Conservation (phyloP, 2,329 filamentous ascomycete genomes). For the Coleophoma eucalyptorum region DNA sequence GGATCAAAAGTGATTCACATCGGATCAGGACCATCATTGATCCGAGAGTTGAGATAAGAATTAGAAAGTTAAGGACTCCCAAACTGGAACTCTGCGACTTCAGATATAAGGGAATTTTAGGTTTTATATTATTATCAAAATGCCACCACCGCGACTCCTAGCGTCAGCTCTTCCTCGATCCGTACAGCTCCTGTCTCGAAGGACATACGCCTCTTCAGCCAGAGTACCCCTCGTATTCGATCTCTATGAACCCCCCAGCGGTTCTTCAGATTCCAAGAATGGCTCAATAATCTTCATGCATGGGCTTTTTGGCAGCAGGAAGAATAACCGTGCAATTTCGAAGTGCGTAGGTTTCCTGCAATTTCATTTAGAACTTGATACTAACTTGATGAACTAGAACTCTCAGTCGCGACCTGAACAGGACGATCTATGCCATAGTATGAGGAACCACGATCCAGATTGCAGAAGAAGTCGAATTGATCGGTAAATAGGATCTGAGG, state of each 20-base stretch:
- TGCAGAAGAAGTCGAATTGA: slow-evolving; percentile 40
- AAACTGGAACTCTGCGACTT: too few species aligned
- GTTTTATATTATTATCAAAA: background rate
- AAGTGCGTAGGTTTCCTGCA: slow-evolving; percentile 53
- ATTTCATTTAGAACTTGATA: background rate
- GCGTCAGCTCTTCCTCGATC: background rate
- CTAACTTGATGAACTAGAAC: slow-evolving; percentile 47
- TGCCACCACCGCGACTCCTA: background rate
- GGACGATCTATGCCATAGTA: slow-evolving; percentile 79
- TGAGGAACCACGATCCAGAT: slow-evolving; percentile 20
- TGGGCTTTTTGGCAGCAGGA: slow-evolving; percentile 91
- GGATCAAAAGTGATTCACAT: too few species aligned
- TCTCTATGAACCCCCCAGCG: slow-evolving; percentile 56
- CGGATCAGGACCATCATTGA: too few species aligned
- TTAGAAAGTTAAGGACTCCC: too few species aligned
- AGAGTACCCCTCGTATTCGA: slow-evolving; percentile 53
- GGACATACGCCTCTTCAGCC: slow-evolving; percentile 5
- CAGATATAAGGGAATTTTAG: too few species aligned
- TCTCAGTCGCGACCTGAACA: slow-evolving; percentile 74
- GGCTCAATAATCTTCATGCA: slow-evolving; percentile 83
- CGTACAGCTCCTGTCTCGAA: background rate
- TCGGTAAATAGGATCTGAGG: slow-evolving; percentile 67
- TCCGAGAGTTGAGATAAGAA: too few species aligned
- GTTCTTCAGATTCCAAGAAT: slow-evolving; percentile 35
- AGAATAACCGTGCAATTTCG: slow-evolving; percentile 92